Base-by-base conservation (phyloP, 2,329 filamentous ascomycete genomes). In the Fusarium sororula region DNA sequence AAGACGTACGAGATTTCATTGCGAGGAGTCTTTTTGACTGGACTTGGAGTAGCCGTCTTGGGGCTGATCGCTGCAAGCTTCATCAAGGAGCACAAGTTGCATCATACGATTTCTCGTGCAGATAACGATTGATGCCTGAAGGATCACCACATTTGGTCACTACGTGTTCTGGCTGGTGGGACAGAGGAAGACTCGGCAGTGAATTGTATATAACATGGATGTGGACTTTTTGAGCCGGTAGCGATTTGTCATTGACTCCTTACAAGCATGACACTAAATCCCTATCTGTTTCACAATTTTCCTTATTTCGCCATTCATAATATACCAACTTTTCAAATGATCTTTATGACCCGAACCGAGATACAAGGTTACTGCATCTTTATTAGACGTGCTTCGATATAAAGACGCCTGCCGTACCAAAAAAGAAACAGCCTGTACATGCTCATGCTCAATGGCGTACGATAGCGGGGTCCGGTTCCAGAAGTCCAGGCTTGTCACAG, bases 101-200 rank as follows among this genome's bases (percentile, higher is more conserved):
- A 45, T 11, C 7, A 13, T 12, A 57, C 54, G 2, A 24, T 57
- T 9, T 57, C 54, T 22, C 38, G 54, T 20, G n/a, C 8, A 10
- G 54, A 45, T 11, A 2, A 26, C 8, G 28, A 57, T 3, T 56
- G 6, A 42, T 32, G 7, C 5, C 18, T 11, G 3, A n/a, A 6
- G 6, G 26, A 12, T n/a, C 28, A 17, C 20, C 1, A 7, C 3
- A 4, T 8, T 30, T 17, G 1, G 26, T 12, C 26, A 17, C 9
- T 30, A 3, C 10, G 6, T 6, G 1, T 6, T 30, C 20, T 9
- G 20, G 14, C 14, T 12, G 7, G 6, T 17, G 20, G 6, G 17
- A 12, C 3, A 17, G 45, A n/a, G 6, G 4, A 17, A 4, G 4
- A 12, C 26, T 17, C 3, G 26, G 9, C 0, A 17, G 20, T 11